Evolutionary conservation across 2,329 filamentous ascomycete genomes (phyloP).

Genomic region (Bipolaris victoriae): DNA sequence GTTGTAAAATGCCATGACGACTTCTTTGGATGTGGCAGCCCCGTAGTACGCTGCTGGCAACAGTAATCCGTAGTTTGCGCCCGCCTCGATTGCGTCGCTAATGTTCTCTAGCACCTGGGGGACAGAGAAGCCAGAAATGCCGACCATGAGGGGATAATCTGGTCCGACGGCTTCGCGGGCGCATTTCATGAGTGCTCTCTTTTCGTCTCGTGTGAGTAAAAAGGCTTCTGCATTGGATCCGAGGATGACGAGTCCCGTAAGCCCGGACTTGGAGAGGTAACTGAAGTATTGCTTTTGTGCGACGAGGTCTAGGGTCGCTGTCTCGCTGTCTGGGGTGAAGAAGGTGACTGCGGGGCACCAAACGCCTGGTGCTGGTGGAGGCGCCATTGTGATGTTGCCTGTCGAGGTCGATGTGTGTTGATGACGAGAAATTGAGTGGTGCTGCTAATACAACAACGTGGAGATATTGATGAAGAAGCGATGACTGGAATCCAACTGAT

Average conservation of each 20-base stretch:
- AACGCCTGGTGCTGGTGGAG: constrained; percentile 32
- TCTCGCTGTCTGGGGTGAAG: constrained; percentile 47
- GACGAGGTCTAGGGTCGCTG: constrained; percentile 50
- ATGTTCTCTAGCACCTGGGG: constrained; percentile 54
- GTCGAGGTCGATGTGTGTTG: neutral
- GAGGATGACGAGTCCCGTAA: constrained; percentile 55
- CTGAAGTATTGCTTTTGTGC: constrained; percentile 53
- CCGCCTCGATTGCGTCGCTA: constrained; percentile 49
- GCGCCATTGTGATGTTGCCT: constrained; percentile 12
- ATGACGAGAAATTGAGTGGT: neutral
- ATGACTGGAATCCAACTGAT: neutral
- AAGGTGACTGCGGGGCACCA: constrained; percentile 55
- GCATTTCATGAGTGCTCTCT: constrained; percentile 46
- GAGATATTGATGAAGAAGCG: neutral
- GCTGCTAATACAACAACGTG: neutral
- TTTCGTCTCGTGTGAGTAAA: constrained; percentile 54
- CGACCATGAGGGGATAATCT: constrained; percentile 53
- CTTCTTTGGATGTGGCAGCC: constrained; percentile 50
- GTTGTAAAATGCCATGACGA: constrained; percentile 52
- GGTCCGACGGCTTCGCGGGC: constrained; percentile 53
- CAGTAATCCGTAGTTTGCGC: constrained; percentile 53
- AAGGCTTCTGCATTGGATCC: constrained; percentile 58
- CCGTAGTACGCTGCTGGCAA: constrained; percentile 56
- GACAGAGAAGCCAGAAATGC: constrained; percentile 53
- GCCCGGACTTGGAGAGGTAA: constrained; percentile 52